phyloP scores from a whole-genome alignment of 2,329 filamentous ascomycete genomes.

The Arthrobotrys pseudoclavata region DNA sequence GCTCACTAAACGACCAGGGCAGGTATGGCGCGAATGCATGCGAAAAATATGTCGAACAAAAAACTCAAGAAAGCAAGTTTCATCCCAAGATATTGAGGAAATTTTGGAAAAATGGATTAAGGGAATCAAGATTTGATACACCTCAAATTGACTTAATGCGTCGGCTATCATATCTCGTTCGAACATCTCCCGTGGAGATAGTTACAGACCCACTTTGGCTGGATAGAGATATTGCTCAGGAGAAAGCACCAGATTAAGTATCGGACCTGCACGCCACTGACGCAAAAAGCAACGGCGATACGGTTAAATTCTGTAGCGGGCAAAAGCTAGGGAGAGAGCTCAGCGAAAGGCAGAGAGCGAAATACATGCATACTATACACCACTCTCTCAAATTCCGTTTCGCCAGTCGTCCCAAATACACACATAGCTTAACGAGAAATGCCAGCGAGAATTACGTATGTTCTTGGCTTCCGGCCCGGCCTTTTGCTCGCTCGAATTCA shows the following conservation, averaged over 20 bases:
- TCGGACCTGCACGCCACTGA: slow-evolving; percentile 16
- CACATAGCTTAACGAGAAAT: background rate
- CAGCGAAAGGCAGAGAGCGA: background rate
- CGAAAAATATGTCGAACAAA: background rate
- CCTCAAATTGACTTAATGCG: background rate
- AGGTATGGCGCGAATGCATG: background rate
- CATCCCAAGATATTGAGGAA: background rate
- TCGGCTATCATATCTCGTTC: slow-evolving; percentile 13
- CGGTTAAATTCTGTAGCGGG: slow-evolving; percentile 18
- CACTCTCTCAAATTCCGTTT: slow-evolving; percentile 7
- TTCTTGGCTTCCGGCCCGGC: slow-evolving; percentile 1
- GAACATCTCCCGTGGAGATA: background rate
- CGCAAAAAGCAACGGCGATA: slow-evolving; percentile 26
- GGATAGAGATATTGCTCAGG: slow-evolving; percentile 3
- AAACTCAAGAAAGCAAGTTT: background rate
- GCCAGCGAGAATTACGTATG: slow-evolving; percentile 13
- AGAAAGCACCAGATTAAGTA: slow-evolving; percentile 14
- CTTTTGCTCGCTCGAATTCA: background rate
- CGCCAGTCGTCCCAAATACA: background rate
- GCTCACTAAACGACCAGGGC: background rate
- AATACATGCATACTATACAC: slow-evolving; percentile 1
- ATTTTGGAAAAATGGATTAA: background rate
- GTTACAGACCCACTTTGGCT: slow-evolving; percentile 3
- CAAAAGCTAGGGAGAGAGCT: too few species aligned
- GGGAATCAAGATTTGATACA: slow-evolving; percentile 14